Percentiles rank a stretch among this genome's conserved stretches.
These are phyloP conservation scores for Aphanomyces stellatus DNA, from an alignment of 352 stramenopile species.

Conservation along the genomic window DNA sequence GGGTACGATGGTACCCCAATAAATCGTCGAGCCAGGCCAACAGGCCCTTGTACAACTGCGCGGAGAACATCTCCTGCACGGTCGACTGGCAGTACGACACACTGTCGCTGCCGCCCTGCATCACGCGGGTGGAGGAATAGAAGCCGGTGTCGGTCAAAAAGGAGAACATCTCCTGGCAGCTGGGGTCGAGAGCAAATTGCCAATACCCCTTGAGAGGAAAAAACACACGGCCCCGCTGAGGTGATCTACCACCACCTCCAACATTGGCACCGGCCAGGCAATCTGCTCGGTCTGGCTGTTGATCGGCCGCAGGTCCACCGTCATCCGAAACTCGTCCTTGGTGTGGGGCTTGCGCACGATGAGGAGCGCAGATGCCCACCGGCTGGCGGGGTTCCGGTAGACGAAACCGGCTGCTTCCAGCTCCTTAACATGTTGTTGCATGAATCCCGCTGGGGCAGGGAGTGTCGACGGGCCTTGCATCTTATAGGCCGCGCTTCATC, in stretches of 20 bases:
- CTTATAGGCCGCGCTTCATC: conserved; percentile 14
- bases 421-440: conserved; percentile 10
- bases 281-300: conserved; percentile 21
- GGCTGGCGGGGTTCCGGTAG: conserved; percentile 9
- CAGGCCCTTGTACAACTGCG: conserved; percentile 14
- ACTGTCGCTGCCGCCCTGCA: conserved; percentile 5
- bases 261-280: conserved; percentile 20
- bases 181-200: conserved; percentile 17
- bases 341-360: conserved; percentile 22
- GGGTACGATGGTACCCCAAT: background rate
- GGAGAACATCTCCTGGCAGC: conserved; percentile 16
- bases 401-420: conserved; percentile 11
- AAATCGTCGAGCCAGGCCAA: conserved; percentile 21
- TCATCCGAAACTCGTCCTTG: conserved; percentile 17
- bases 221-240: conserved; percentile 1
- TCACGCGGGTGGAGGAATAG: conserved; percentile 6
- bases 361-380: conserved; percentile 16
- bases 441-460: conserved; percentile 15
- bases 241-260: conserved; percentile 14
- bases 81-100: conserved; percentile 18
- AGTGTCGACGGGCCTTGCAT: conserved; percentile 2
- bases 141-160: conserved; percentile 21
- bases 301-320: conserved; percentile 12
- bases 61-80: background rate
- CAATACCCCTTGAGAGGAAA: conserved; percentile 23